phyloP scores from a whole-genome alignment of 2,329 filamentous ascomycete species.

The Talaromyces marneffei region DNA sequence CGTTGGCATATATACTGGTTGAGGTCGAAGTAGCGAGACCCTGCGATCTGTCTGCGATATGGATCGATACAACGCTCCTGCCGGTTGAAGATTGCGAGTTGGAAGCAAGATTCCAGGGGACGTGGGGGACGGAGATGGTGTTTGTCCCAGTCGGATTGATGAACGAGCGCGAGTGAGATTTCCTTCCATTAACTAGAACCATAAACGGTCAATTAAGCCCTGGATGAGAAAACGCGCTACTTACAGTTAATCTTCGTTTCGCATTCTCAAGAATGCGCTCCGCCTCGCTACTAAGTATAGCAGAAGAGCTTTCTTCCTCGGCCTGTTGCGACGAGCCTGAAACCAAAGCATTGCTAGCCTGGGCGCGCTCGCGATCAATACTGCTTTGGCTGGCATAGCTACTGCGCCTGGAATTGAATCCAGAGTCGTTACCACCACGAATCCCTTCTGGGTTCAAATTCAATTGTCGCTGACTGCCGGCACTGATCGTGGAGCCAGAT shows the following conservation, averaged over 20 bases:
- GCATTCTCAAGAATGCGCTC: constrained; percentile 90
- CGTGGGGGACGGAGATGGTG: constrained; percentile 42
- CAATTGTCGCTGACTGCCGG: constrained; percentile 21
- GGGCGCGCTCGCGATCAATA: constrained; percentile 10
- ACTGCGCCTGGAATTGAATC: constrained; percentile 5
- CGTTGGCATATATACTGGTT: constrained; percentile 30
- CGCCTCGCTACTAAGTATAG: constrained; percentile 71
- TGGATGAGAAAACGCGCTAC: constrained; percentile 28
- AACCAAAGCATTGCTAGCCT: constrained; percentile 16
- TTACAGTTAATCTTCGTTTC: constrained; percentile 78
- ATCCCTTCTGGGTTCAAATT: not conserved
- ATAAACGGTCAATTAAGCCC: not conserved
- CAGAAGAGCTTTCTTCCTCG: constrained; percentile 60
- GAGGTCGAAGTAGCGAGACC: constrained; percentile 43
- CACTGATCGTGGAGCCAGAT: constrained; percentile 33
- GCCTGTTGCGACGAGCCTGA: constrained; percentile 38
- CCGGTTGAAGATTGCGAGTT: constrained; percentile 34
- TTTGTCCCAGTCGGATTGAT: constrained; percentile 53
- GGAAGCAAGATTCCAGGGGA: constrained; percentile 20
- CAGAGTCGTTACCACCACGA: not conserved
- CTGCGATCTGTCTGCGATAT: constrained; percentile 36
- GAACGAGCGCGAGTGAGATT: constrained; percentile 75
- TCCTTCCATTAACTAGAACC: constrained; percentile 76
- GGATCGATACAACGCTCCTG: constrained; percentile 38
- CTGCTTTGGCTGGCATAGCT: constrained; percentile 11